Base-by-base conservation (phyloP, 2,329 filamentous ascomycete species). In the Penicillium brevicompactum region DNA sequence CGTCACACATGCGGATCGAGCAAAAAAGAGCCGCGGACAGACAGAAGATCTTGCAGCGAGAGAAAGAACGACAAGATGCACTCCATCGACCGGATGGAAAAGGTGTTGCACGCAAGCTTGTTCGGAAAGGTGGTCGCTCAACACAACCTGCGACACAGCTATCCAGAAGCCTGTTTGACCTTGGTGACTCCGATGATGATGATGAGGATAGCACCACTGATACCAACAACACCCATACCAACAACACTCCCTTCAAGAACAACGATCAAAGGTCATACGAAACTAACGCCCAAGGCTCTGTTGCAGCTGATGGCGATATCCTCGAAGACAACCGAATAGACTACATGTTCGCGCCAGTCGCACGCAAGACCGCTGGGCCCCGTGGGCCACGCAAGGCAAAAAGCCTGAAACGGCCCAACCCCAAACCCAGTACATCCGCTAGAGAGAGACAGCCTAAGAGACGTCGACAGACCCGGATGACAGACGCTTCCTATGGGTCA, bases 1-100 rank as follows among this genome's bases (percentile, higher is more conserved):
- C 79, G 5, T 81, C 79, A 22, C 80, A 76, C 74, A 57, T 77
- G 22, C 70, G 75, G 49, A 66, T 80, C 46, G 70, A 79, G 58
- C 67, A 70, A 46, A 70, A 72, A 54, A 67, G 68, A 34, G 70
- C 70, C n/a, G 63, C 56, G 55, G 63, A 62, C 27, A 63, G 51
- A 56, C 59, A 57, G 42, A 63, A 50, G 51, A 46, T 47, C 16
- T 57, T 50, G 2, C 63, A 66, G 16, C 52, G 54, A 21, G 38
- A 41, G 38, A 41, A 41, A 32, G 61, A 61, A 38, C 61, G 61
- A n/a, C 65, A 69, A n/a, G 43, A 54, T 22, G 49, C 53, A 27
- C 21, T 55, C 1, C 60, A 61, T 14, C 62, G 66, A 32, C 46
- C 56, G 43, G 69, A 69, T 55, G 60, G 63, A 2, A 75, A 70